Evolutionary conservation across 306 rosid genomes (phyloP), one percentile per base, ranked within the genome.

Genomic region (Mimosa pudica): DNA sequence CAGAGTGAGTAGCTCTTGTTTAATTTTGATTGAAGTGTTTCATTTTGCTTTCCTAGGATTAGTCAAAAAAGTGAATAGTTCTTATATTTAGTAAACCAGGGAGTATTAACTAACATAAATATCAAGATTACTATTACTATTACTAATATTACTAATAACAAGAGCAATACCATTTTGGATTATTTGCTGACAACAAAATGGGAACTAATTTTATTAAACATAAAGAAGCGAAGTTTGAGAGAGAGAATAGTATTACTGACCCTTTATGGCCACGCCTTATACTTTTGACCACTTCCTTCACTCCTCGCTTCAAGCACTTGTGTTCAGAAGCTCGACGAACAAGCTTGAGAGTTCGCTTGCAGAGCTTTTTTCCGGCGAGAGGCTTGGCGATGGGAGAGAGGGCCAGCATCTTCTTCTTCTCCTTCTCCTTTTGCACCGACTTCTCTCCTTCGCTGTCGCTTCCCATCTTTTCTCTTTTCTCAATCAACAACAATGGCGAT

Each of bases 221-320:
- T 24, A 24, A 24, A 1, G 30, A 24, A 24, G 30, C 30, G 30
- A 24, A 24, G 30, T 24, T 24, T 24, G 30, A 24, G 30, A 46
- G 16, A 5, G 13, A 41, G 13, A 60, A 60, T 16, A 5, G 5
- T 57, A 64, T 41, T 14, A 79, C 87, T 62, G 18, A 95, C 99
- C 99, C 99, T 80, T 93, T 96, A 0, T 93, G 90, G 41, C 98
- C 98, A 3, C 98, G 92, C 82, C 93, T 82, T 38, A 93, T 96
- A 74, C 98, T 90, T 79, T 96, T 96, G 61, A 93, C 97, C 18
- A 96, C 99, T 80, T 96, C 99, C 80, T 96, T 96, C 2, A 96
- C 99, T 49, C 99, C 99, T 77, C 98, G 91, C 87, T 89, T 96
- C 79, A 93, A 79, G 91, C 99, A 96, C 79, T 93, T 96, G 79